A percentile compares a stretch with the other conserved stretches of the same genome.
Conservation (phyloP, 164 flowering plant species). For the Dillenia turbinata region DNA sequence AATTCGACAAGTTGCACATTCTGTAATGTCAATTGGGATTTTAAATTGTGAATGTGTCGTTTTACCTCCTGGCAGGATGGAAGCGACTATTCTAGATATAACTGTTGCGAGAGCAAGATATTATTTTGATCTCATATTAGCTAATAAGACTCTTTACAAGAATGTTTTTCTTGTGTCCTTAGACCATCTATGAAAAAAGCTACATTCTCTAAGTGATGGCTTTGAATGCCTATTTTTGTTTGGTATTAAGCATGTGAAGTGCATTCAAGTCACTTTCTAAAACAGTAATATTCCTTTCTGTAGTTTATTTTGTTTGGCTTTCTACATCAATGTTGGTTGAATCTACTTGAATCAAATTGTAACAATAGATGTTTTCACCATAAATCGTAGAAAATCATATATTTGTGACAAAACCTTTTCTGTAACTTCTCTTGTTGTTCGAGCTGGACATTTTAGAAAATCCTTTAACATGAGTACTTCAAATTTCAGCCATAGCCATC, state of each 20-base stretch:
- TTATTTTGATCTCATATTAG: not conserved
- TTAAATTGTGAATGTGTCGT: slow-evolving; percentile 20
- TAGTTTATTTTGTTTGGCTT: too few relatives aligned
- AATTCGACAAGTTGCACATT: not conserved
- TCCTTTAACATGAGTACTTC: not conserved
- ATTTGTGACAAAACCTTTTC: not conserved
- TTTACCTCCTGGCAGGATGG: slow-evolving; percentile 6
- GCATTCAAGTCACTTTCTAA: not conserved
- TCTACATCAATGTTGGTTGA: too few relatives aligned
- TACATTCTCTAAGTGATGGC: not conserved
- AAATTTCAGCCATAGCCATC: not conserved
- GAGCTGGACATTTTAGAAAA: not conserved
- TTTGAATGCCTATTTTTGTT: not conserved
- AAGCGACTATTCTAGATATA: slow-evolving; percentile 9
- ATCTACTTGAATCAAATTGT: not conserved
- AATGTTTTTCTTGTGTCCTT: slow-evolving; percentile 13
- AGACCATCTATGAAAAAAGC: slow-evolving; percentile 13
- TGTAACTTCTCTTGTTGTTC: too few relatives aligned
- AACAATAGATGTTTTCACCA: not conserved
- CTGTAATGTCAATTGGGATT: slow-evolving; percentile 5
- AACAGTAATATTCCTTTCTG: too few relatives aligned
- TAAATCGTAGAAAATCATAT: too few relatives aligned
- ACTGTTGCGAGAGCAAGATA: slow-evolving; percentile 1
- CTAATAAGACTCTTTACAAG: slow-evolving; percentile 6
- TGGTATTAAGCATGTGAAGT: not conserved